Evolutionary conservation across 768 basidiomycete species (phyloP).

Genomic region (Mrakia blollopis): DNA sequence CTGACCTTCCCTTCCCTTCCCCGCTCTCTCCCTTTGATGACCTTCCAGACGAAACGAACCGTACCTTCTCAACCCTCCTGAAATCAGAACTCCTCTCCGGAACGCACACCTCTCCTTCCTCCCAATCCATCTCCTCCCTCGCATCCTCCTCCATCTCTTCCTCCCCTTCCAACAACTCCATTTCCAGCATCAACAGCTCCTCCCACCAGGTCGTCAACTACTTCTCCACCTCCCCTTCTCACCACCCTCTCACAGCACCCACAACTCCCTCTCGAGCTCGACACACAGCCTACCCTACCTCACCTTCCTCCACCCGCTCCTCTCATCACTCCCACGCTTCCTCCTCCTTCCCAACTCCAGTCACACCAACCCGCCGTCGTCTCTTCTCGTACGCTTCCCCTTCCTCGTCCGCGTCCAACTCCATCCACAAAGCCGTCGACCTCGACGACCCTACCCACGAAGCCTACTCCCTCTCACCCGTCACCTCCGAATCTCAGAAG

Average conservation of each 20-base stretch:
- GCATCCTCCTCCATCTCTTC: conserved; percentile 37
- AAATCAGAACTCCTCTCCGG: conserved; percentile 47
- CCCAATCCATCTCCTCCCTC: conserved; percentile 30
- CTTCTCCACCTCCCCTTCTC: conserved; percentile 31
- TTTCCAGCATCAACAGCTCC: no score
- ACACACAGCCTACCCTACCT: conserved; percentile 39
- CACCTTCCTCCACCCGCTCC: conserved; percentile 14
- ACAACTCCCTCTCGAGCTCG: conserved; percentile 59
- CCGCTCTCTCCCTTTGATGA: not conserved
- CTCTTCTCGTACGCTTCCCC: conserved; percentile 38
- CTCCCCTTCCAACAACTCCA: conserved; percentile 35
- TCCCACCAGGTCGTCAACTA: not conserved
- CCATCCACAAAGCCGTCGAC: conserved; percentile 47
- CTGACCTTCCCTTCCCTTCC: not conserved
- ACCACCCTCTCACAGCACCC: conserved; percentile 3
- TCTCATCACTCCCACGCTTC: conserved; percentile 19
- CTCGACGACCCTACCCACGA: conserved; percentile 83
- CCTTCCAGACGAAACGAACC: conserved; percentile 50
- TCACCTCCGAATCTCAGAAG: conserved; percentile 72
- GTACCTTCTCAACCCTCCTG: conserved; percentile 48
- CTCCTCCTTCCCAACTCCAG: conserved; percentile 36
- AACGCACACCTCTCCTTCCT: not conserved
- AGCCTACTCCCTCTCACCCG: conserved; percentile 84
- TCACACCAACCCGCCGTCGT: conserved; percentile 43
- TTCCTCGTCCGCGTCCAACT: conserved; percentile 48